Evolutionary conservation across 1,284 basidiomycete genomes (phyloP), one percentile per base, ranked within the genome.

Genomic region (Schizophyllum commune): DNA sequence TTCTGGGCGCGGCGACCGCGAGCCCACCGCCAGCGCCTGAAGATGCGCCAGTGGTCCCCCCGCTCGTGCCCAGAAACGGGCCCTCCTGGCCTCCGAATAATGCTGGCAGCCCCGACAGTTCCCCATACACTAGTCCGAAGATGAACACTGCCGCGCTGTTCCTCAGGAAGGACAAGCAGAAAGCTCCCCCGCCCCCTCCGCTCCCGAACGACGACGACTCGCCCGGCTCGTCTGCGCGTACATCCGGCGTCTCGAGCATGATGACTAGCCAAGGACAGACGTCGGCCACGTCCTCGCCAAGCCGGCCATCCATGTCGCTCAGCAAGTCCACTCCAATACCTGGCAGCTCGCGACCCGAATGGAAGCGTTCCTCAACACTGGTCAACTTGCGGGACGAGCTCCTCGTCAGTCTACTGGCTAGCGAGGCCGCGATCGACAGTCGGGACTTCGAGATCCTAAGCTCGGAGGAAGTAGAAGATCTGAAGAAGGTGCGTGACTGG

Each of bases 381-480:
- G 70, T 80, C 57, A 84, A 82, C 61, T 80, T 81, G 13, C 78
- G 86, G 52, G 92, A 94, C 68, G 91, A 93, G 67, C 81, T 95
- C 60, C 79, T 94, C 62, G 82, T 94, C 70, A 88, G 88, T 68
- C 79, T 96, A 52, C 77, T 95, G 60, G 89, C 93, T 33, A 92
- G 91, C 62, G 92, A 96, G 74, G 94, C 93, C 3, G 84, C 92
- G 32, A 85, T 92, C 22, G 89, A 92, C 68, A 91, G 90, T 68
- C 82, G 89, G 32, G 82, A 83, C 55, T 89, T 84, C 68, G 83
- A 88, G 58, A 85, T 94, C 21, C 78, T 92, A 55, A 83, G 79
- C 65, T 86, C 91, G 60, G 94, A 96, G 67, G 89, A 94, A 68
- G 89, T 94, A n/a, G 94, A 96, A 65, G 89, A 90, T 58, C 82